A percentile compares a stretch with the other conserved stretches of the same genome.
Conservation (phyloP, 169 alveolate species). For the Theileria annulata region DNA sequence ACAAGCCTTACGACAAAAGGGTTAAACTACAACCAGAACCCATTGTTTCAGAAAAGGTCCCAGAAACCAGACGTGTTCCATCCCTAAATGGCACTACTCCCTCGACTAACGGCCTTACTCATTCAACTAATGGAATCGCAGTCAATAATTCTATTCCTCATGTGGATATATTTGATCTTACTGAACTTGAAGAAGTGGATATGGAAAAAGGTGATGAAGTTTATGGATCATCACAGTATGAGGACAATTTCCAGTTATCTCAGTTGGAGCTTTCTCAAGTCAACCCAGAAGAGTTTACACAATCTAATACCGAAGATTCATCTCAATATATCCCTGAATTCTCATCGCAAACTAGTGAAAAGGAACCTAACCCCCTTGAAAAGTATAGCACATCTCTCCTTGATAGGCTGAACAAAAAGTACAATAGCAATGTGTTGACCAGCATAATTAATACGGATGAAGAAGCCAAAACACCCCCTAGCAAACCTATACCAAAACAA, state of each 20-base stretch:
- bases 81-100: neutral
- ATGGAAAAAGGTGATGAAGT: neutral
- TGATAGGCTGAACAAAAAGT: conserved; percentile 9
- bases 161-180: neutral
- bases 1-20: neutral
- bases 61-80: neutral
- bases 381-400: conserved; percentile 2
- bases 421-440: neutral
- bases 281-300: neutral
- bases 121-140: neutral
- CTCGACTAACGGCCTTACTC: neutral
- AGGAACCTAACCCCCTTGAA: neutral
- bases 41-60: neutral
- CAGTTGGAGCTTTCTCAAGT: conserved; percentile 13
- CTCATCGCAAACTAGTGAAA: neutral
- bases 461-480: neutral
- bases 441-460: neutral
- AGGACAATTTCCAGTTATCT: neutral
- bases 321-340: neutral
- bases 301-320: neutral
- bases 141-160: neutral
- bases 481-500: neutral
- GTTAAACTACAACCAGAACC: neutral
- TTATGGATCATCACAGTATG: neutral
- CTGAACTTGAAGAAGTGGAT: neutral